phyloP scores from a whole-genome alignment of 1,284 basidiomycete genomes.

The Ceratobasidium sp. region DNA sequence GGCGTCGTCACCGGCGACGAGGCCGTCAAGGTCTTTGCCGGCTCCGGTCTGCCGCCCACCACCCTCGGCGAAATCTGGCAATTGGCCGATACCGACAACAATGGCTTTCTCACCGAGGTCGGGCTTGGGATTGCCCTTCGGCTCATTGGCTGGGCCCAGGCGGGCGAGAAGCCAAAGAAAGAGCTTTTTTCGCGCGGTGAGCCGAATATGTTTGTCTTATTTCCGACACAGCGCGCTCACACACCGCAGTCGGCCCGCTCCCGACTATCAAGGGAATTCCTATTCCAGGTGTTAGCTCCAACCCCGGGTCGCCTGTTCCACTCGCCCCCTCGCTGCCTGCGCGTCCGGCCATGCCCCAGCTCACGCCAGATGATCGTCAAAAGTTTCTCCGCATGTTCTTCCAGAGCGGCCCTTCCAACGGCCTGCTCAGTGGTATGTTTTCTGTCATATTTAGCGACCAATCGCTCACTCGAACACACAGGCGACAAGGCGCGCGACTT shows the following conservation, averaged over 20 bases:
- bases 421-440: constrained; percentile 78
- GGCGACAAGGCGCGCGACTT: constrained; percentile 94
- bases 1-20: constrained; percentile 88
- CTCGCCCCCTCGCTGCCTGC: constrained; percentile 65
- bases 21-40: constrained; percentile 84
- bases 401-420: constrained; percentile 78
- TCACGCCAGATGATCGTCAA: constrained; percentile 83
- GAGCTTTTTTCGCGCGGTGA: constrained; percentile 76
- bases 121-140: constrained; percentile 89
- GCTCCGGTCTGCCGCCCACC: constrained; percentile 81
- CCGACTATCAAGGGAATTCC: constrained; percentile 84
- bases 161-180: constrained; percentile 78
- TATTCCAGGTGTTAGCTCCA: constrained; percentile 61
- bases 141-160: constrained; percentile 94
- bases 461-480: constrained; percentile 53
- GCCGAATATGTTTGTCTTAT: constrained; percentile 53
- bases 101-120: constrained; percentile 89
- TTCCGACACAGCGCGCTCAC: constrained; percentile 40
- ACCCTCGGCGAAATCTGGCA: constrained; percentile 95
- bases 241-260: constrained; percentile 80
- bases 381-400: constrained; percentile 88
- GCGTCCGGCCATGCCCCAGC: constrained; percentile 66
- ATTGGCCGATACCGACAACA: constrained; percentile 92
- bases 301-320: constrained; percentile 56
- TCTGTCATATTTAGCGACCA: constrained; percentile 28